Evolutionary conservation across 306 rosid species (phyloP).

Genomic region (Luffa acutangula): DNA sequence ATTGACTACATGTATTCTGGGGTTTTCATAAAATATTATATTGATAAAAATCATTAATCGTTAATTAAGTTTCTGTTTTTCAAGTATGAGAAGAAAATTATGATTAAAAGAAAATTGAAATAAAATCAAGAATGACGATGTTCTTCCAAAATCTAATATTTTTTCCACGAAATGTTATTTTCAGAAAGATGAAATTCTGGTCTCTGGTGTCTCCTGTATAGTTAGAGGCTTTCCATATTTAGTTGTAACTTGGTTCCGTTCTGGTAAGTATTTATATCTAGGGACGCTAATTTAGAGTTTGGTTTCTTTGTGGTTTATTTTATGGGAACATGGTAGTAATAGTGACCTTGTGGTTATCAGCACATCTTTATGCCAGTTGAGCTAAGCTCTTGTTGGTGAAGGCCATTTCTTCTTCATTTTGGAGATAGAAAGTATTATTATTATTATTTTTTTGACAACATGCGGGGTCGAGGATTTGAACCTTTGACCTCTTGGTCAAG

Average conservation of each 20-base stretch:
- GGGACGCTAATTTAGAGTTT: neutral
- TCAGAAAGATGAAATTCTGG: neutral
- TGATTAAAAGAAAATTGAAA: neutral
- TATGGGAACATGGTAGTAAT: neutral
- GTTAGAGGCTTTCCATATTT: neutral
- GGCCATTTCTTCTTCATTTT: neutral
- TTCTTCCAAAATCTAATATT: neutral
- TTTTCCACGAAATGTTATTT: neutral
- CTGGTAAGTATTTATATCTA: neutral
- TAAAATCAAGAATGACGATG: neutral
- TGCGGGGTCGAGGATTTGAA: too few relatives aligned
- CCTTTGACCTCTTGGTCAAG: too few relatives aligned
- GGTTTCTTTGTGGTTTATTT: neutral
- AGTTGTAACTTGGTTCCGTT: neutral
- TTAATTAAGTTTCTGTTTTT: neutral
- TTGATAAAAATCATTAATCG: neutral
- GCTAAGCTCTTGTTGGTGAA: too few relatives aligned
- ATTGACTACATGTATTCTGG: neutral
- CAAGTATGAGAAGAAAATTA: too few relatives aligned
- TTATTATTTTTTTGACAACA: too few relatives aligned
- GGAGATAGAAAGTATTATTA: neutral
- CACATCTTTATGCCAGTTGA: too few relatives aligned
- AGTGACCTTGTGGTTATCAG: too few relatives aligned
- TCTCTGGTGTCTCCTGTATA: neutral
- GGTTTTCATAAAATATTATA: neutral